Evolutionary conservation across 139 green algal genomes (phyloP).

Genomic region (Spirogloea muscicola): DNA sequence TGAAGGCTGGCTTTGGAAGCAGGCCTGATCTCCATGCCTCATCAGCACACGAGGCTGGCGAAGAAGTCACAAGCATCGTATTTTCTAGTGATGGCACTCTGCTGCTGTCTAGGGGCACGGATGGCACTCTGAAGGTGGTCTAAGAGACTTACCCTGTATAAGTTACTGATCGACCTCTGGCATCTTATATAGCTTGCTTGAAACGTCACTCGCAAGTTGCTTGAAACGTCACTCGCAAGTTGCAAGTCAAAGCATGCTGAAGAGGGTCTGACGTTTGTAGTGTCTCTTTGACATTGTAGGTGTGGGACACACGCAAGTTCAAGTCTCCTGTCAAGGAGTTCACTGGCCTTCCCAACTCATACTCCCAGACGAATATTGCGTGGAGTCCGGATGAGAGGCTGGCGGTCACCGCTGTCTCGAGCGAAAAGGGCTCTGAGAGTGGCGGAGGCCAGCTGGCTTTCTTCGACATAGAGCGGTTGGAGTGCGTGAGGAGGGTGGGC

Average conservation of each 20-base stretch:
- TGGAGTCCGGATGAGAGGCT: constrained; percentile 82
- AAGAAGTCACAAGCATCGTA: constrained; percentile 71
- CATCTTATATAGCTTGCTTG: too few species aligned
- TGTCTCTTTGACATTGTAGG: too few species aligned
- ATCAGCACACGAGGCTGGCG: constrained; percentile 31
- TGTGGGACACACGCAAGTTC: constrained; percentile 76
- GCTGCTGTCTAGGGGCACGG: constrained; percentile 69
- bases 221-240: too few species aligned
- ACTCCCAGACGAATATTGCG: constrained; percentile 54
- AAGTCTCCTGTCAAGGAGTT: constrained; percentile 64
- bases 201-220: too few species aligned
- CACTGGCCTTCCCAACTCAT: constrained; percentile 58
- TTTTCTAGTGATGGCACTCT: constrained; percentile 68
- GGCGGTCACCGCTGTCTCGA: constrained; percentile 64
- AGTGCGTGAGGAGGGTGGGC: constrained; percentile 57
- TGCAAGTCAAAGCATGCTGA: too few species aligned
- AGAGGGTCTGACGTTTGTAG: too few species aligned
- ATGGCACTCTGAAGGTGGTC: constrained; percentile 88
- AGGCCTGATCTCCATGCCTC: constrained; percentile 28
- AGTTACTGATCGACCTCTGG: too few species aligned
- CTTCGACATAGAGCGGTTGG: constrained; percentile 53
- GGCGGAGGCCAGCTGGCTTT: constrained; percentile 49
- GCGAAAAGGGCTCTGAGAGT: constrained; percentile 31
- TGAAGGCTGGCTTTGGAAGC: constrained; percentile 31
- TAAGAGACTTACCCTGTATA: too few species aligned